Percentiles rank a stretch among this genome's conserved stretches.
phyloP scores from a whole-genome alignment of 2,329 filamentous ascomycete genomes.

The Cladosporium sphaerospermum region DNA sequence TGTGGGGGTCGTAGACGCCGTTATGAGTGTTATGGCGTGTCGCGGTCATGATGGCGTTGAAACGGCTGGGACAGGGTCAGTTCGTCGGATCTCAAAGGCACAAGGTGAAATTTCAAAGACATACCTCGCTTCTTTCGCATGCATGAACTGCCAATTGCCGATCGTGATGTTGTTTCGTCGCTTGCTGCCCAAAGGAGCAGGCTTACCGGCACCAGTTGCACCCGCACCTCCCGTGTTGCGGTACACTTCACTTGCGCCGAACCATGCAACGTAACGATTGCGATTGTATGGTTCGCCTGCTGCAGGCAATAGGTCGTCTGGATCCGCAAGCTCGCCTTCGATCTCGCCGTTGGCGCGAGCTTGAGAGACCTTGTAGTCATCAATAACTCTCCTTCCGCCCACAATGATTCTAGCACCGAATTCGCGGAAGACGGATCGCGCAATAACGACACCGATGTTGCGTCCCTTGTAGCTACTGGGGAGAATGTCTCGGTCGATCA shows the following conservation, averaged over 20 bases:
- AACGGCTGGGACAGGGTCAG: conserved; percentile 53
- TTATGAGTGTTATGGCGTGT: conserved; percentile 62
- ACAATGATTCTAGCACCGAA: conserved; percentile 94
- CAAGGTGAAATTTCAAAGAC: conserved; percentile 25
- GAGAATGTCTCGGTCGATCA: conserved; percentile 92
- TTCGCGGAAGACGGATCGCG: conserved; percentile 91
- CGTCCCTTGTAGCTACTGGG: conserved; percentile 98
- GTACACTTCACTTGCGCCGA: conserved; percentile 92
- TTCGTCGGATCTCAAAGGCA: conserved; percentile 1
- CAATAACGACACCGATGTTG: conserved; percentile 93
- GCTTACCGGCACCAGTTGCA: conserved; percentile 54
- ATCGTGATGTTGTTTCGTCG: conserved; percentile 83
- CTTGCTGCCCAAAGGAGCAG: conserved; percentile 58
- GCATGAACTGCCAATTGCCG: conserved; percentile 93
- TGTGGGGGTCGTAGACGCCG: conserved; percentile 90
- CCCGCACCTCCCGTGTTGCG: conserved; percentile 55
- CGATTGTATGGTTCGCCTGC: conserved; percentile 90
- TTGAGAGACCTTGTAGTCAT: conserved; percentile 81
- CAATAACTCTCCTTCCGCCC: conserved; percentile 74
- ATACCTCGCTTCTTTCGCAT: conserved; percentile 84
- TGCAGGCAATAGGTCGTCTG: conserved; percentile 69
- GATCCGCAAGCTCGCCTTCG: conserved; percentile 87
- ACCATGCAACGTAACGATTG: conserved; percentile 98
- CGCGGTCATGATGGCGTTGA: conserved; percentile 69
- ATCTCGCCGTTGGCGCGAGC: conserved; percentile 69